Evolutionary conservation across 345 rosid genomes (phyloP).

Genomic region (Hypericum androsaemum): DNA sequence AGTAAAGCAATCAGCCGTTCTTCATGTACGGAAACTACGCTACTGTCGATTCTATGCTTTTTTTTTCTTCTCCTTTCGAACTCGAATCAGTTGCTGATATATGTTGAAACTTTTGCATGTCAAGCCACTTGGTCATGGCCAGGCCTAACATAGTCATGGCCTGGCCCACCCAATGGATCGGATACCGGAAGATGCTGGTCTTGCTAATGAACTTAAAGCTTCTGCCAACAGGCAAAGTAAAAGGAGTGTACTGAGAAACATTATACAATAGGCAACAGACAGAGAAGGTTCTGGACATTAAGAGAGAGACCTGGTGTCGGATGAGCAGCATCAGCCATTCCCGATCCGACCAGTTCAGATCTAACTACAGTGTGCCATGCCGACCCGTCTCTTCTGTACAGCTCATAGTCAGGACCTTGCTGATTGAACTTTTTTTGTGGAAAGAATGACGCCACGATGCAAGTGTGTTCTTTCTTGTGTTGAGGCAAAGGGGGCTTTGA

Average conservation of each 20-base stretch:
- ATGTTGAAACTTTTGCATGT: no score
- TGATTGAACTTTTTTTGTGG: conserved; percentile 19
- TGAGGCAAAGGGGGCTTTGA: conserved; percentile 17
- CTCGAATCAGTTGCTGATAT: no score
- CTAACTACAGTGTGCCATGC: conserved; percentile 28
- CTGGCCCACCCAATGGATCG: conserved; percentile 91
- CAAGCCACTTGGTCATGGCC: no score
- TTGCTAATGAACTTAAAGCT: conserved; percentile 90
- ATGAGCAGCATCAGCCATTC: conserved; percentile 34
- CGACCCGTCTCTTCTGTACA: conserved; percentile 17
- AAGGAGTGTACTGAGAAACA: not conserved
- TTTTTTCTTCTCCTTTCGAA: no score
- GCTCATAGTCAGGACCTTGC: conserved; percentile 18
- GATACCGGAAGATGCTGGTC: conserved; percentile 64
- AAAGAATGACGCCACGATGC: conserved; percentile 17
- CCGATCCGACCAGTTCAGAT: conserved; percentile 58
- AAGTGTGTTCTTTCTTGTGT: conserved; percentile 21
- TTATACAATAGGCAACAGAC: not conserved
- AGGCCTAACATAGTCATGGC: conserved; percentile 89
- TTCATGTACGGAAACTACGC: no score
- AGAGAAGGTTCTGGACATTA: not conserved
- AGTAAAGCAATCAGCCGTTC: no score
- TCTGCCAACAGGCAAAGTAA: conserved; percentile 47
- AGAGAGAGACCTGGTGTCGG: conserved; percentile 47
- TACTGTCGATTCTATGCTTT: no score